Percentiles rank a stretch among this genome's conserved stretches.
phyloP scores from a whole-genome alignment of 2,329 filamentous ascomycete genomes.

The Trematosphaeria pertusa region DNA sequence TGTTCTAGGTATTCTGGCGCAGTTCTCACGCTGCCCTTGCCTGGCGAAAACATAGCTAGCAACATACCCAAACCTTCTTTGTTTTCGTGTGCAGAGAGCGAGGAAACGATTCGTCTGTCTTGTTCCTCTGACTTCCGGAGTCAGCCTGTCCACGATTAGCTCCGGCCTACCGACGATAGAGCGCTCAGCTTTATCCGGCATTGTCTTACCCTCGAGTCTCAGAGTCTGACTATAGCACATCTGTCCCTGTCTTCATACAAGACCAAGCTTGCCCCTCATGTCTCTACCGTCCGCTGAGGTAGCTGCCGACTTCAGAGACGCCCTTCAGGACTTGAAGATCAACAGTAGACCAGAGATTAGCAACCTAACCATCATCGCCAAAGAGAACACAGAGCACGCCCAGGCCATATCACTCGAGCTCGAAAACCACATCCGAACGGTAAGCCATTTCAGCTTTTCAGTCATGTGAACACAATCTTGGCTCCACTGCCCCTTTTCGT shows the following conservation, averaged over 20 bases:
- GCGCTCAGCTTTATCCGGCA: constrained; percentile 28
- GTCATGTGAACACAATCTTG: no score
- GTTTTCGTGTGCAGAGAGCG: constrained; percentile 49
- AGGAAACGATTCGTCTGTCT: constrained; percentile 50
- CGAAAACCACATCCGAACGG: constrained; percentile 92
- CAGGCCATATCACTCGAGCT: constrained; percentile 89
- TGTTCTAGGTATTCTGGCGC: constrained; percentile 40
- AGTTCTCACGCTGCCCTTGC: constrained; percentile 40
- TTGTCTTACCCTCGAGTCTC: constrained; percentile 27
- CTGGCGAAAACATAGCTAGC: constrained; percentile 55
- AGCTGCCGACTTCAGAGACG: constrained; percentile 92
- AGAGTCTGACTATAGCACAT: constrained; percentile 31
- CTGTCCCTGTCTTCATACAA: constrained; percentile 23
- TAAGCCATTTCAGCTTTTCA: constrained; percentile 65
- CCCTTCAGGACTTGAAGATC: constrained; percentile 86
- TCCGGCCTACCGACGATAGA: constrained; percentile 32
- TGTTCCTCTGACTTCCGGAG: constrained; percentile 38
- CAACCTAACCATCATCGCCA: constrained; percentile 95
- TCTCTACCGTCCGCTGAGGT: constrained; percentile 80
- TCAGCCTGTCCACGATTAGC: constrained; percentile 32
- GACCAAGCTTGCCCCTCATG: constrained; percentile 60
- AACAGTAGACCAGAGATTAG: constrained; percentile 96
- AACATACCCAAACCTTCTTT: constrained; percentile 53
- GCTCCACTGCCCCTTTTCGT: not conserved
- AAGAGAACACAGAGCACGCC: constrained; percentile 96